Evolutionary conservation across 176 grass and related monocot species (phyloP).

Genomic region (Triticum timopheevii): DNA sequence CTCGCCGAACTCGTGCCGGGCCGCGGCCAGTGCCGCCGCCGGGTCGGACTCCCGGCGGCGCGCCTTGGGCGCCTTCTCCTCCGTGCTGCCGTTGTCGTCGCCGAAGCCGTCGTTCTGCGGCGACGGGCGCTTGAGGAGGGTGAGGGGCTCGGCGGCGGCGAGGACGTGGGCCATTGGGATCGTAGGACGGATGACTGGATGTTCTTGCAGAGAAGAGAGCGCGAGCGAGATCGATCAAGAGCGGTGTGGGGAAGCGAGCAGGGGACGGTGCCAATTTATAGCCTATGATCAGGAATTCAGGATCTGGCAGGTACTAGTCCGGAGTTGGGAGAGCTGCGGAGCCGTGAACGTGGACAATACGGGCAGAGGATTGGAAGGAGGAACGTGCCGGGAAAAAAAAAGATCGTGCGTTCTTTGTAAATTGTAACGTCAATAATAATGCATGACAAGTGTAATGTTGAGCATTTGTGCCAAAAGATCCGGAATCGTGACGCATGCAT

Average conservation of each 20-base stretch:
- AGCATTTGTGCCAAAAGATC: background rate
- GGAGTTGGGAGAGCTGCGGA: background rate
- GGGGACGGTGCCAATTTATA: conserved; percentile 33
- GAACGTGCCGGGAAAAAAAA: conserved; percentile 29
- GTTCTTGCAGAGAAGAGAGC: background rate
- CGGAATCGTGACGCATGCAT: background rate
- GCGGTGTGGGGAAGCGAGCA: conserved; percentile 9
- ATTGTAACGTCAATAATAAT: background rate
- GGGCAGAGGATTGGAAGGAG: conserved; percentile 8
- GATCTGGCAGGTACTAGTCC: background rate
- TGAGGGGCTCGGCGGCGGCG: conserved; percentile 36
- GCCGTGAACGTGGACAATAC: background rate
- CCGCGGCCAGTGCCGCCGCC: conserved; percentile 68
- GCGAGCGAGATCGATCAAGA: background rate
- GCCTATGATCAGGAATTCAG: background rate
- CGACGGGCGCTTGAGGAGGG: conserved; percentile 40
- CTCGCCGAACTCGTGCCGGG: conserved; percentile 94
- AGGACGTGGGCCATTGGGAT: conserved; percentile 42
- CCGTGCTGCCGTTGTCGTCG: conserved; percentile 30
- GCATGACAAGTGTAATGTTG: background rate
- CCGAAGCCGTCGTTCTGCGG: conserved; percentile 25
- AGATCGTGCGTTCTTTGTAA: background rate
- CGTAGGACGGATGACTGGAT: background rate
- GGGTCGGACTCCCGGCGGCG: conserved; percentile 56
- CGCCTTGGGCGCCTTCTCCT: conserved; percentile 18